Base-by-base conservation (phyloP, 2,329 filamentous ascomycete genomes). In the Xylariaceae sp. region DNA sequence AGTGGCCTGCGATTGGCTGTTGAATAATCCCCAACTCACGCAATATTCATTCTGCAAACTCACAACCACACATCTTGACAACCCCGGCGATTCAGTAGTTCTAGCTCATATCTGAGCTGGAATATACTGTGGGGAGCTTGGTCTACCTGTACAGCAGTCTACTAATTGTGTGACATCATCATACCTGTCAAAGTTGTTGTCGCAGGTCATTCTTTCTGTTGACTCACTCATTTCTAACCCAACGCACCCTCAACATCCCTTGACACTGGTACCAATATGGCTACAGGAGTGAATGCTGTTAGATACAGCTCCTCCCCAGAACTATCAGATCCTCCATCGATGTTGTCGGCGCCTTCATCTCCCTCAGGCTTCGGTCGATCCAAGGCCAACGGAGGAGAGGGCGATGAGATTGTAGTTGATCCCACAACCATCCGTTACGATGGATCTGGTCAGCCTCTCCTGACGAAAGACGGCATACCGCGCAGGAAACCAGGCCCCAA, bases 401-500 rank as follows among this genome's bases (percentile, higher is more conserved):
- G 54, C 6, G 62, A 64, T 32, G 62, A 65, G 47, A 63, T 64
- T 29, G 50, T 64, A 3, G 61, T 64, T 42, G 55, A 64, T 47
- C 58, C 66, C 46, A 60, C 50, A 39, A 62, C 54, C 51, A 64
- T 56, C 50, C 55, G 46, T 46, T 66, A 55, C 54, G 64, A 55
- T 52, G 61, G 40, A 47, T 57, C 49, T 49, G 63, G 50, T 62
- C 73, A 51, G 61, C 70, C 52, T 53, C 67, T 57, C 64, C 64
- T 82, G 42, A 82, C 77, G 0, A 77, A 78, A 21, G 77, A 78
- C 41, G 79, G 79, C 10, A 59, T 79, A 6, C 77, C 79, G 1
- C 67, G 80, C 4, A 82, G 82, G 66, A 85, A 84, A 66, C 79
- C 80, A 17, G 80, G 80, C 19, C 75, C 81, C 40, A 85, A 85